phyloP scores from a whole-genome alignment of 2,329 filamentous ascomycete species.

The Diaporthe vaccinii region DNA sequence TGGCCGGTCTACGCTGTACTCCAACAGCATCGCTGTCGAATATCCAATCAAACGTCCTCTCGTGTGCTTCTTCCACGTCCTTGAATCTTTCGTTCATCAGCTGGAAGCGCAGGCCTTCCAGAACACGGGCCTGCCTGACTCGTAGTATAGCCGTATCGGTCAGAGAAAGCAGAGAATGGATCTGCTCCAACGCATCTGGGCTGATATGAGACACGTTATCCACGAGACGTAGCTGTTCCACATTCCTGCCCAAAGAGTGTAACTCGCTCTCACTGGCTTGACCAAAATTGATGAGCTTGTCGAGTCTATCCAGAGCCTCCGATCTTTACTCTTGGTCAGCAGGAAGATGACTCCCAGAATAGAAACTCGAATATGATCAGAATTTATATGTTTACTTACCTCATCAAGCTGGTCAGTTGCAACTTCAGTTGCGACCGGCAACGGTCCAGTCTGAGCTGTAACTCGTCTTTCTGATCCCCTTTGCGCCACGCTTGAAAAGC shows the following conservation, averaged over 20 bases:
- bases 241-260: not conserved
- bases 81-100: not conserved
- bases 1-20: not conserved
- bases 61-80: conserved; percentile 13
- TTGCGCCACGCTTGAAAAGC: conserved; percentile 2
- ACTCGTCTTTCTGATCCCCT: not conserved
- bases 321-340: not conserved
- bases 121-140: conserved; percentile 9
- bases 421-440: not conserved
- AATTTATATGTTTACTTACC: not conserved
- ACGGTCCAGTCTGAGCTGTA: not conserved
- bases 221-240: not conserved
- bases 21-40: conserved; percentile 3
- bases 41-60: not conserved
- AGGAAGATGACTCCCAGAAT: not conserved
- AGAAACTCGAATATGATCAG: not conserved
- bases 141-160: not conserved
- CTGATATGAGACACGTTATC: not conserved
- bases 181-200: not conserved
- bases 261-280: conserved; percentile 1
- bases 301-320: not conserved
- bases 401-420: not conserved
- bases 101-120: not conserved
- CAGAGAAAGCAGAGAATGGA: conserved; percentile 1
- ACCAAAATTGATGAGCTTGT: not conserved